These are phyloP conservation scores for Monilinia aucupariae DNA, from an alignment of 2,329 filamentous ascomycete genomes.

Conservation along the genomic window DNA sequence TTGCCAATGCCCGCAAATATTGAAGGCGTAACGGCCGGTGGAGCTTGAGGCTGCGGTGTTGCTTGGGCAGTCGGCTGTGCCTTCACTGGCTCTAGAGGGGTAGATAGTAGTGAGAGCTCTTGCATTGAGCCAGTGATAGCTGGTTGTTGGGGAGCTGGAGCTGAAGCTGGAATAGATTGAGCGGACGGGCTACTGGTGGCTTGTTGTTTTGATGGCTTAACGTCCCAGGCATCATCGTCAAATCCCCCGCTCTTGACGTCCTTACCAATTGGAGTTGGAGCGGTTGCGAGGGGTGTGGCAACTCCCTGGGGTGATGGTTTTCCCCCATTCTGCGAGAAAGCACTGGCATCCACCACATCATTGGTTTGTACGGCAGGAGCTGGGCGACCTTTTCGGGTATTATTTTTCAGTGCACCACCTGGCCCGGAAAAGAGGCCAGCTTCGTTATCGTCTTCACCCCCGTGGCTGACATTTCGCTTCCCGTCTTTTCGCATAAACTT, in stretches of 20 bases:
- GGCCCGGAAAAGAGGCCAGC: conserved; percentile 86
- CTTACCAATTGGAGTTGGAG: conserved; percentile 41
- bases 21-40: conserved; percentile 49
- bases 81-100: conserved; percentile 52
- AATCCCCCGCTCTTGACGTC: conserved; percentile 59
- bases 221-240: conserved; percentile 95
- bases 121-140: conserved; percentile 64
- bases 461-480: conserved; percentile 49
- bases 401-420: conserved; percentile 86
- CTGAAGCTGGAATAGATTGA: conserved; percentile 37
- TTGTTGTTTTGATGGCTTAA: conserved; percentile 67
- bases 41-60: conserved; percentile 28
- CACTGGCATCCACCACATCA: conserved; percentile 82
- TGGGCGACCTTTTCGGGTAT: conserved; percentile 86
- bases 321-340: conserved; percentile 57
- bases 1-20: conserved; percentile 50
- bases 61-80: conserved; percentile 34
- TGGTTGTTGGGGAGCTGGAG: conserved; percentile 41
- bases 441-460: conserved; percentile 46
- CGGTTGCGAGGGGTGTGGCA: conserved; percentile 42
- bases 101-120: conserved; percentile 59
- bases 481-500: conserved; percentile 66
- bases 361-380: conserved; percentile 80
- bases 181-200: conserved; percentile 36
- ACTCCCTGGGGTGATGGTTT: conserved; percentile 40